Evolutionary conservation across 768 basidiomycete species (phyloP), one percentile per base, ranked within the genome.

Genomic region (Jaapia argillacea): DNA sequence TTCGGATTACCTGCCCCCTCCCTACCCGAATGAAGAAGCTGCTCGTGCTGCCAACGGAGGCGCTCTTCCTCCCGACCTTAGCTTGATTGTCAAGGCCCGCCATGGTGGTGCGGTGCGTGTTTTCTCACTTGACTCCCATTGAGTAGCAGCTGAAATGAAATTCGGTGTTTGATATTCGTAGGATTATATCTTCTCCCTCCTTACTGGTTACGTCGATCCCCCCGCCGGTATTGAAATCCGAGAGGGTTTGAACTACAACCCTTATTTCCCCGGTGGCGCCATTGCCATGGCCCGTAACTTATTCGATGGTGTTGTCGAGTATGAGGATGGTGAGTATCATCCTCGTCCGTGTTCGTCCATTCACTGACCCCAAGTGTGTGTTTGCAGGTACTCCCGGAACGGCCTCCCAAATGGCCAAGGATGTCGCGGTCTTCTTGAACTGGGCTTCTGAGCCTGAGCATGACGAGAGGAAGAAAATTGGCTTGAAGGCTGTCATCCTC

Each of bases 381-480:
- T 24, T 37, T 33, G 13, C 38, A 91, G 88, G 86, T 40, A 98
- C 96, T 3, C 92, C 96, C 12, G 89, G 94, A 10, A 99, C 96
- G 39, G 83, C 91, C 4, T 87, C 90, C 4, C 96, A 99, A 63
- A 93, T 99, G 94, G 94, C 96, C 53, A 99, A 98, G 74, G 96
- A 99, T 58, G 92, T 99, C 43, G 77, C 78, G 37, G 89, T 86
- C 2, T 97, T 98, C 83, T 68, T 98, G 40, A 80, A 79, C 67
- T 98, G 93, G 93, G 89, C 94, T 14, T 79, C 96, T 45, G 96
- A 99, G 63, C 96, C 96, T 24, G 96, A 99, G 62, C 87, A 93
- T 56, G 96, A 99, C 58, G 85, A 93, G 61, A 75, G 96, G 61
- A 98, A 99, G 74, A 92, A 90, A 75, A 82, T 83, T 59, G 94